These are phyloP conservation scores for Hericium rajendrae DNA, from an alignment of 768 basidiomycete species.

Conservation along the genomic window DNA sequence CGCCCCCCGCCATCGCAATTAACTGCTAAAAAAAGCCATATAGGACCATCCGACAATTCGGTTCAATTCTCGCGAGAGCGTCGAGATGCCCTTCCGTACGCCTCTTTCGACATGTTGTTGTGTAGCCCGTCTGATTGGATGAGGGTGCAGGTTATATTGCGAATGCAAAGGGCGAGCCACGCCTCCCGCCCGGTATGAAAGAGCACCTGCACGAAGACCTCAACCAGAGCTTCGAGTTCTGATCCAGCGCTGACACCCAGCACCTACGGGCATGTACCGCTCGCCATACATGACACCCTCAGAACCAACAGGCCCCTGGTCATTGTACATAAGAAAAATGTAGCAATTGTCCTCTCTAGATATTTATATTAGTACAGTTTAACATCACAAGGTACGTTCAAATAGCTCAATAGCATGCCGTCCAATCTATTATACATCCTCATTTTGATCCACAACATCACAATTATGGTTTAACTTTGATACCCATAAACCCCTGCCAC, in stretches of 20 bases:
- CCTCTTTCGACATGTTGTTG: conserved; percentile 10
- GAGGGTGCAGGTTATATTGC: conserved; percentile 33
- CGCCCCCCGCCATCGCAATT: neutral
- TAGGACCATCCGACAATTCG: conserved; percentile 85
- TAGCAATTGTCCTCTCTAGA: too few relatives aligned
- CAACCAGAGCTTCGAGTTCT: conserved; percentile 80
- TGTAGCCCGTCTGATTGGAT: neutral
- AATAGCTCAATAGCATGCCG: too few relatives aligned
- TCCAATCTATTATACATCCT: too few relatives aligned
- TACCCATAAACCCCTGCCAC: neutral
- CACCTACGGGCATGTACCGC: too few relatives aligned
- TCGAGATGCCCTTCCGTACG: conserved; percentile 97
- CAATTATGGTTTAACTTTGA: neutral
- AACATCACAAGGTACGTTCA: too few relatives aligned
- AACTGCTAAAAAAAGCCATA: neutral
- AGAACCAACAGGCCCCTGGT: too few relatives aligned
- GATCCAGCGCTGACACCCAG: conserved; percentile 8
- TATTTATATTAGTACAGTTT: too few relatives aligned
- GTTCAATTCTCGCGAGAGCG: conserved; percentile 81
- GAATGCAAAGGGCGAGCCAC: conserved; percentile 44
- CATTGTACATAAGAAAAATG: too few relatives aligned
- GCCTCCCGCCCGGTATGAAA: conserved; percentile 85
- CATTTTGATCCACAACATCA: neutral
- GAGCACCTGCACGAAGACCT: conserved; percentile 79
- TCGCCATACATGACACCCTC: too few relatives aligned